These are phyloP conservation scores for Pelargonium myrrhifolium DNA, from an alignment of 441 rosid species.

Conservation along the genomic window DNA sequence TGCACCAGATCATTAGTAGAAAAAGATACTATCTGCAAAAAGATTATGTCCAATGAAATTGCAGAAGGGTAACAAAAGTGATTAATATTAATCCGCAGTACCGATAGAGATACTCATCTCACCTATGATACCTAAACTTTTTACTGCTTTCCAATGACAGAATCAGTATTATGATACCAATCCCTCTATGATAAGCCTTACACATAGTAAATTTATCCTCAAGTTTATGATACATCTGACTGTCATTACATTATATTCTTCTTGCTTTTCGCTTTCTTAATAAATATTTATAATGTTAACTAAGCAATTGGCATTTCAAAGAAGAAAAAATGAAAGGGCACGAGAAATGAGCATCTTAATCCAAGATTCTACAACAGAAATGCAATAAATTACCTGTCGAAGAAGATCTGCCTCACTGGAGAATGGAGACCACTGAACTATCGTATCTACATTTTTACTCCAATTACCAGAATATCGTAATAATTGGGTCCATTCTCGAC, in stretches of 20 bases:
- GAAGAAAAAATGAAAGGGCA: not conserved
- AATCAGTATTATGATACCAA: not conserved
- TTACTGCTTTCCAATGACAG: not conserved
- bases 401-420: conserved; percentile 65
- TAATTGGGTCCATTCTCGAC: conserved; percentile 53
- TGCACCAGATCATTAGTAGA: not conserved
- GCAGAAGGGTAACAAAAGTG: not conserved
- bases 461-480: conserved; percentile 49
- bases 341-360: not conserved
- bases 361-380: not conserved
- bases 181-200: not conserved
- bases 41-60: not conserved
- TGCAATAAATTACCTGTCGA: conserved; percentile 46
- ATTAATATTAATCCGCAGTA: not conserved
- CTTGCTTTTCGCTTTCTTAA: not conserved
- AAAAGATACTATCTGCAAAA: not conserved
- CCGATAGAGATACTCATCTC: not conserved
- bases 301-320: not conserved
- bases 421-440: conserved; percentile 78
- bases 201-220: not conserved
- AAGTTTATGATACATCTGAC: not conserved
- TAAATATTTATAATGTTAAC: not conserved
- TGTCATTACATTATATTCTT: not conserved
- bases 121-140: not conserved
- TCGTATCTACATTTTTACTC: conserved; percentile 59